Percentiles rank a stretch among this genome's conserved stretches.
phyloP scores from a whole-genome alignment of 768 basidiomycete species.

The Candolleomyces efflorescens region DNA sequence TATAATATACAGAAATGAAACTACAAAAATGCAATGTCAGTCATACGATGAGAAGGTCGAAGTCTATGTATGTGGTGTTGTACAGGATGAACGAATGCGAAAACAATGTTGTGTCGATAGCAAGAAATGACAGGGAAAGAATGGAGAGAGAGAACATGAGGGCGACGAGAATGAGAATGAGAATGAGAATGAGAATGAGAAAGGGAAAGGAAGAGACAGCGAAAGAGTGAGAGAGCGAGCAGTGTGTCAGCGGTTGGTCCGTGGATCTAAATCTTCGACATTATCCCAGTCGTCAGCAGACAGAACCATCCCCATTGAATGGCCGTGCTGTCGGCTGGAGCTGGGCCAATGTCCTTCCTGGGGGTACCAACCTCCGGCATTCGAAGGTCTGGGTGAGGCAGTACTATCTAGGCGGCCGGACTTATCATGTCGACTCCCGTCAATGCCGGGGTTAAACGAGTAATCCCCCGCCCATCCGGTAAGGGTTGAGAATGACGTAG shows the following conservation, averaged over 20 bases:
- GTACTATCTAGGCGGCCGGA: background rate
- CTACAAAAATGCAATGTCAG: background rate
- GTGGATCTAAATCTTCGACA: background rate
- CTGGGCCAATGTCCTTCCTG: background rate
- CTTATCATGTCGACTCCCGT: background rate
- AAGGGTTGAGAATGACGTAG: conserved; percentile 18
- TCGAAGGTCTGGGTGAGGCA: background rate
- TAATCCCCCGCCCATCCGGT: conserved; percentile 35
- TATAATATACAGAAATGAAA: background rate
- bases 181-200: too few species aligned
- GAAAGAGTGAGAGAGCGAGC: background rate
- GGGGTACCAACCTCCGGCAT: background rate
- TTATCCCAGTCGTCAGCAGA: background rate
- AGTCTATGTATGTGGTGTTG: background rate
- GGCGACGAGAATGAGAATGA: too few species aligned
- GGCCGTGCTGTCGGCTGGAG: background rate
- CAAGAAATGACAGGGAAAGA: background rate
- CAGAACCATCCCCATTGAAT: background rate
- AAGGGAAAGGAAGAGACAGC: background rate
- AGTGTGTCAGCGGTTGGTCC: background rate
- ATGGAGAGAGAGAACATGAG: background rate
- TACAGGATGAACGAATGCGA: background rate
- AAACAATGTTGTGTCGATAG: background rate
- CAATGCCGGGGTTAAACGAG: conserved; percentile 10
- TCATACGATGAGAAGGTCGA: background rate